A percentile compares a stretch with the other conserved stretches of the same genome.
phyloP scores from a whole-genome alignment of 1,284 basidiomycete genomes.

The Ustilago tritici region DNA sequence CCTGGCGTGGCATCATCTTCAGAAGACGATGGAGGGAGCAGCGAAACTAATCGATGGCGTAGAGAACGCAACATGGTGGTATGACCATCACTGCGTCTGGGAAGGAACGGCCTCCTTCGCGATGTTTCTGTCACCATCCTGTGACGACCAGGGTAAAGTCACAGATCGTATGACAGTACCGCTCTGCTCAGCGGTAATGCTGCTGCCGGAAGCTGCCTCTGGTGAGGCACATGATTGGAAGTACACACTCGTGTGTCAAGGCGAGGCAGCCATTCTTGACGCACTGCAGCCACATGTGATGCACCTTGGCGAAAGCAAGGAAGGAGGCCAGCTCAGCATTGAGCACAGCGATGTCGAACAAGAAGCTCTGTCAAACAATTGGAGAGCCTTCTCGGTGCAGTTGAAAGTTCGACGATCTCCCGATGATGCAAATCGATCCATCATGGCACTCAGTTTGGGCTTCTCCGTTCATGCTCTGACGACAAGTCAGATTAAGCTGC shows the following conservation, averaged over 20 bases:
- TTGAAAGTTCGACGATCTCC: background rate
- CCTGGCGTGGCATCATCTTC: conserved; percentile 9
- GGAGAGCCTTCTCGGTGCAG: conserved; percentile 7
- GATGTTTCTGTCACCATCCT: background rate
- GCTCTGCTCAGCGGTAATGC: conserved; percentile 26
- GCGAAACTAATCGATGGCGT: background rate
- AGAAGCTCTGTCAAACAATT: conserved; percentile 6
- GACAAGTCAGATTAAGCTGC: background rate
- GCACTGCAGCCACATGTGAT: background rate
- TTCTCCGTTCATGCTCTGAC: background rate
- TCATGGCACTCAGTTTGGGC: conserved; percentile 20
- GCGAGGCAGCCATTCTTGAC: background rate
- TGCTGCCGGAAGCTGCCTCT: too few relatives aligned
- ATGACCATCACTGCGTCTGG: conserved; percentile 25
- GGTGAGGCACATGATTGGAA: conserved; percentile 2
- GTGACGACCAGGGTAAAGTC: background rate
- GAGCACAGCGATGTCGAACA: background rate
- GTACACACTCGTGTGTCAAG: conserved; percentile 20
- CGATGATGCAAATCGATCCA: background rate
- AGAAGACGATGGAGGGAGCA: background rate
- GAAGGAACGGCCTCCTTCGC: conserved; percentile 22
- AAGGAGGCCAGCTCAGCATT: background rate
- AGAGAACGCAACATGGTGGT: conserved; percentile 5
- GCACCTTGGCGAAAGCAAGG: background rate
- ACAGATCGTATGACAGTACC: background rate